A percentile compares a stretch with the other conserved stretches of the same genome.
phyloP scores from a whole-genome alignment of 163 green algal genomes.

The Chloromonas sp. region DNA sequence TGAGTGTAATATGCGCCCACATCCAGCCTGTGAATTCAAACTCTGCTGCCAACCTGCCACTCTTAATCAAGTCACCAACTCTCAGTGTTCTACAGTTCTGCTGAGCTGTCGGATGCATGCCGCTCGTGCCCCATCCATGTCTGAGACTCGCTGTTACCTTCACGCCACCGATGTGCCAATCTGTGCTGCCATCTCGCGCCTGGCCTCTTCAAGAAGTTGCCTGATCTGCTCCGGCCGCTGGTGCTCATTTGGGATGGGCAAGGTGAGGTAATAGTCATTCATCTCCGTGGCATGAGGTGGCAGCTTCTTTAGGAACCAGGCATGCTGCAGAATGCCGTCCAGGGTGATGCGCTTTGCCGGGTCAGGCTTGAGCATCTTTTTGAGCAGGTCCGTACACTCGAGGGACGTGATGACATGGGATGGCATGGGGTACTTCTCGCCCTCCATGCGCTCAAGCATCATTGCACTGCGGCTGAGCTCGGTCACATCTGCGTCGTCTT shows the following conservation, averaged over 20 bases:
- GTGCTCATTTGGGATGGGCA: constrained; percentile 31
- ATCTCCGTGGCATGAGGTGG: constrained; percentile 39
- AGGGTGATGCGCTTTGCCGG: constrained; percentile 52
- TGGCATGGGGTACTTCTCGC: constrained; percentile 26
- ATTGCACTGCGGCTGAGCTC: constrained; percentile 5
- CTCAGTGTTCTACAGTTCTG: too few species aligned
- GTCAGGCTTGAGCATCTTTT: constrained; percentile 46
- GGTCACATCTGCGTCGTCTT: constrained; percentile 9
- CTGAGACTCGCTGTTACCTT: not conserved
- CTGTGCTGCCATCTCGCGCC: constrained; percentile 5
- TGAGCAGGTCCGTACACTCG: constrained; percentile 53
- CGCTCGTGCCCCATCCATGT: too few species aligned
- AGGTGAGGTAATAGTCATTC: constrained; percentile 35
- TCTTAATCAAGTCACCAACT: too few species aligned
- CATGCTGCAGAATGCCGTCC: constrained; percentile 40
- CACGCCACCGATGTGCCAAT: not conserved
- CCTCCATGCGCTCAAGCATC: constrained; percentile 41
- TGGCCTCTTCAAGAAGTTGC: constrained; percentile 23
- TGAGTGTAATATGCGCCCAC: too few species aligned
- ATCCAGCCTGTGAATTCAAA: too few species aligned
- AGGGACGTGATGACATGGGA: constrained; percentile 12
- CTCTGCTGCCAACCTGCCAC: too few species aligned
- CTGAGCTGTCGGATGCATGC: too few species aligned
- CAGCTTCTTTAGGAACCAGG: constrained; percentile 65
- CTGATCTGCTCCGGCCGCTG: constrained; percentile 34